These are phyloP conservation scores for Globisporangium recalcitrans DNA, from an alignment of 352 stramenopile genomes.

Conservation along the genomic window DNA sequence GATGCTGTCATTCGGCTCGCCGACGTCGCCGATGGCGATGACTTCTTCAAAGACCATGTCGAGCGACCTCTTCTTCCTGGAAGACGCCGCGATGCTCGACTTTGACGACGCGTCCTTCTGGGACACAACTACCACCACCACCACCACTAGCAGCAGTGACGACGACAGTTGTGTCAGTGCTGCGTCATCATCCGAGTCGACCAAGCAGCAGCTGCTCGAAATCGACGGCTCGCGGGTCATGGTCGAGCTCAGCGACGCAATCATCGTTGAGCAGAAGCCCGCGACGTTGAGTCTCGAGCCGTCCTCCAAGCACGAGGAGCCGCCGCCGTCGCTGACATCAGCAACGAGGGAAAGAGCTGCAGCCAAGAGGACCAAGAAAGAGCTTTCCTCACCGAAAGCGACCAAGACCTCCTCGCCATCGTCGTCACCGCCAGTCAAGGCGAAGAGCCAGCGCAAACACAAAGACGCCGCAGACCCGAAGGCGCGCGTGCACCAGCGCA, in stretches of 20 bases:
- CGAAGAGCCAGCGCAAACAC: background rate
- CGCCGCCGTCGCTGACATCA: background rate
- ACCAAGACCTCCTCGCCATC: background rate
- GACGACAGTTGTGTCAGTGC: too few species aligned
- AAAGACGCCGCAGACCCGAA: background rate
- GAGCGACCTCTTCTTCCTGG: background rate
- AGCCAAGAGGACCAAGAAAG: background rate
- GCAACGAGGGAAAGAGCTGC: background rate
- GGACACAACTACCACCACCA: background rate
- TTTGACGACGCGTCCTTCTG: background rate
- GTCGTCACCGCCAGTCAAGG: background rate
- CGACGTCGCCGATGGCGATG: background rate
- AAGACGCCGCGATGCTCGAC: background rate
- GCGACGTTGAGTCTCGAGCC: background rate
- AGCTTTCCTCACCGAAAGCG: background rate
- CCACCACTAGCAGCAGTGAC: too few species aligned
- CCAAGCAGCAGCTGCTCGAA: background rate
- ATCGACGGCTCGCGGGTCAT: background rate
- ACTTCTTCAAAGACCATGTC: background rate
- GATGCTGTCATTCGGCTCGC: background rate
- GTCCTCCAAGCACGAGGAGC: background rate
- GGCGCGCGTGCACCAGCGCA: conserved; percentile 6
- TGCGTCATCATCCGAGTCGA: background rate
- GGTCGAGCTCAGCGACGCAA: background rate
- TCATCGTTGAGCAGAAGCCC: background rate